Base-by-base conservation (phyloP, 2,329 filamentous ascomycete species). In the Trichoderma koningiopsis region DNA sequence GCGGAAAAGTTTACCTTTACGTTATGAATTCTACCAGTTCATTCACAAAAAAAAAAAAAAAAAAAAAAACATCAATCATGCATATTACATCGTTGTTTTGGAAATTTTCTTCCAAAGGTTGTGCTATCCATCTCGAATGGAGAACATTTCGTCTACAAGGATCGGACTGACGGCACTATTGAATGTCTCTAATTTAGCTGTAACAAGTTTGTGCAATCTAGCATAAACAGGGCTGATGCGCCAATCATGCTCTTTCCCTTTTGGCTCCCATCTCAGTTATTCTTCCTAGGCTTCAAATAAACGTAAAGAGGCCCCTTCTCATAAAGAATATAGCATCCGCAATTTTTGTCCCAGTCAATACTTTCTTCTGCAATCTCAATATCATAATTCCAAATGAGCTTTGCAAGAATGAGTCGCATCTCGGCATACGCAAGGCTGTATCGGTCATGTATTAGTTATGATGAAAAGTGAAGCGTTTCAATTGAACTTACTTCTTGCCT, bases 341-440 rank as follows among this genome's bases (percentile, higher is more conserved):
- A 43, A 22, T 14, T 59, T 29, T 53, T n/a, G 40, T 68, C 64
- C 71, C 71, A 72, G 5, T 31, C 53, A 7, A 31, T 11, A 14
- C 62, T 70, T 22, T 64, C 71, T 3, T 69, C 37, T 19, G 63
- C 71, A 14, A 81, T 68, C 63, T 75, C 69, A 10, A 78, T 67
- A 58, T 79, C 77, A 55, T 76, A 75, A 24, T 75, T 71, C 70
- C 71, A 77, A 6, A 77, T 58, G 5, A 78, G 53, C 4, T 71
- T 71, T 0, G 74, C 75, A 11, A 78, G 60, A 10, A 76, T 72
- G 11, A 78, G 68, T 2, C 75, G 73, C 72, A 78, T 76, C 66
- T 80, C 77, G 13, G 75, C 71, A 64, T 77, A 76, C 1, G 76
- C 76, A 16, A 79, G 72, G 43, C 79, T 76, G 11, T 7, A 3